Evolutionary conservation across 495 filamentous ascomycete genomes (phyloP), one percentile per base, ranked within the genome.

Genomic region (Pyrenopolyporus hunteri): DNA sequence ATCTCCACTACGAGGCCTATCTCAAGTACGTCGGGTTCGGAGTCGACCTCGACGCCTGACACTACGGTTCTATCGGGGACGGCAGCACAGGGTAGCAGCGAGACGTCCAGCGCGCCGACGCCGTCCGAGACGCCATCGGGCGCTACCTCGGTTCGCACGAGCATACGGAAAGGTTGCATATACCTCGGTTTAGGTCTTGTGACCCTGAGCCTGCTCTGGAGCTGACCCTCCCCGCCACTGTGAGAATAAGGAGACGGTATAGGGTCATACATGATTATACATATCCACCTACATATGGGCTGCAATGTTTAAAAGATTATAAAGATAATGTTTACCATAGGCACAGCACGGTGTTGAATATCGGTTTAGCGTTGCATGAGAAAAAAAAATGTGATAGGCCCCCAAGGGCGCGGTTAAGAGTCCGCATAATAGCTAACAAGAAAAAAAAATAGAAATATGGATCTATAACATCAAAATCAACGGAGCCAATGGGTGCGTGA

Each of bases 91-190:
- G 32, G 16, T 16, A 46, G 46, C 13, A 59, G 33, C 11, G 37
- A 19, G 7, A 19, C 16, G 0, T 19, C 43, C 1, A n/a, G 28
- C 19, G 17, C 35, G 17, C 0, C 52, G 14, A 28, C 61, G 23
- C 17, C 54, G 32, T n/a, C n/a, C n/a, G n/a, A n/a, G n/a, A 64
- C 53, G 47, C 39, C 59, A 25, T 54, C 60, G 5, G 26, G 25
- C 14, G 57, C 49, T 16, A 33, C 10, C 10, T 53, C 60, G 13
- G 3, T 1, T 16, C 11, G 13, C 7, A 13, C 10, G 5, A 36
- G 31, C 6, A 19, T 44, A 1, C 20, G 16, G 20, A 53, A 32
- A 29, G 54, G 48, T 5, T 59, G 31, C 13, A 1, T 54, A 1
- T 59, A 37, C 9, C 16, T 54, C 19, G 25, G 42, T 0, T 37